Base-by-base conservation (phyloP, 2,329 filamentous ascomycete genomes). In the Cytospora leucostoma region DNA sequence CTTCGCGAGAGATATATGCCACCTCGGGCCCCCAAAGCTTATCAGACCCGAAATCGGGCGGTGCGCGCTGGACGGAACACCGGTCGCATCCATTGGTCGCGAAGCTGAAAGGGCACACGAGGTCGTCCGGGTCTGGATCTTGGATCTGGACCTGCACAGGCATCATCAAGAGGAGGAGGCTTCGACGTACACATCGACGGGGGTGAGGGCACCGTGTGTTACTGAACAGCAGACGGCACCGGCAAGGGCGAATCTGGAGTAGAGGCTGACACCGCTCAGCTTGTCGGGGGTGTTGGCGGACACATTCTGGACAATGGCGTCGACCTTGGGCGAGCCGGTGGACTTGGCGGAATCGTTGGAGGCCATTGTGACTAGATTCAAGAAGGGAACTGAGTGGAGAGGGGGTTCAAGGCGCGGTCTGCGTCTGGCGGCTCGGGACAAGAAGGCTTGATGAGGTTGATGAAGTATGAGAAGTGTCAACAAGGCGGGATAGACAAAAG, bases 151-250 rank as follows among this genome's bases (percentile, higher is more conserved):
- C 13, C 38, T 13, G 40, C 32, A 49, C 33, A 33, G 15, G 5
- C 12, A 17, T 19, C 27, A 35, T 40, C 10, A 53, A 17, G 51
- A 21, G 38, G 13, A 56, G 33, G 51, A 21, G 38, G 13, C 52
- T 33, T 34, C 27, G 58, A 91, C 94, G 80, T 95, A 98, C 94
- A 99, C 95, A 91, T 99, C 95, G 80, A 99, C 93, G 76, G 95
- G 95, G 72, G 95, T 99, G 74, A 98, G 88, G 75, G 86, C 90
- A 80, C 94, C 95, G 87, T 99, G 95, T 76, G 95, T 99, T 82
- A 98, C 83, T 73, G 93, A 95, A 82, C 95, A 99, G 89, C 95
- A 97, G 84, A 98, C 83, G 73, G 95, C 95, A 82, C 95, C 95
- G 74, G 95, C 93, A 74, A 99, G 90, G 81, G 95, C 94, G 84